Conservation (phyloP, 768 basidiomycete species). For the Leccinum disarticulatum region DNA sequence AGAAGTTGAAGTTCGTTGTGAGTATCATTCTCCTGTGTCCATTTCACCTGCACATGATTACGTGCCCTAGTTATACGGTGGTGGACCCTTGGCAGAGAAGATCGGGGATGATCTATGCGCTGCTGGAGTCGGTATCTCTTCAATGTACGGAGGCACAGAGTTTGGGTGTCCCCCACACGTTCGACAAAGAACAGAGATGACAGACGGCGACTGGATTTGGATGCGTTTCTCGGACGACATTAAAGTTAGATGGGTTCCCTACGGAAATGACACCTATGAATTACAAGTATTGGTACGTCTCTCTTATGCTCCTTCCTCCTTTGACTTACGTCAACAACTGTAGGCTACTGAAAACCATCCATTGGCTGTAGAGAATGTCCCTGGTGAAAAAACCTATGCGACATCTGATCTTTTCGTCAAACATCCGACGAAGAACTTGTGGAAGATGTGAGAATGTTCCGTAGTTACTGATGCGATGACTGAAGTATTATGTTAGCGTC, state of each 20-base stretch:
- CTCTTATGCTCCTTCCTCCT: not conserved
- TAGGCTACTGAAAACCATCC: conserved; percentile 6
- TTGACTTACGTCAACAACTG: not conserved
- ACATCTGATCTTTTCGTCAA: conserved; percentile 44
- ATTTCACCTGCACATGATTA: not conserved
- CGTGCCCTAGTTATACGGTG: conserved; percentile 6
- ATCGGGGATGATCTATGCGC: conserved; percentile 16
- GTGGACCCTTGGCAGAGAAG: conserved; percentile 16
- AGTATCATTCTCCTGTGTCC: not conserved
- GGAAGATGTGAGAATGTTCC: conserved; percentile 38
- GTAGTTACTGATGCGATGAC: not conserved
- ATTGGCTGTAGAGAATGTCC: conserved; percentile 31
- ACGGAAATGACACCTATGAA: conserved; percentile 36
- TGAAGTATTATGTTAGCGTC: conserved; percentile 26
- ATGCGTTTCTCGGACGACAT: conserved; percentile 7
- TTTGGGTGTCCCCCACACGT: conserved; percentile 11
- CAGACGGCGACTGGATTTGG: conserved; percentile 21
- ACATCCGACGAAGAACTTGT: conserved; percentile 44
- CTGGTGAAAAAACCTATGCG: conserved; percentile 35
- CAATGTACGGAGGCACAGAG: conserved; percentile 24
- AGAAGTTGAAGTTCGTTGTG: conserved; percentile 19
- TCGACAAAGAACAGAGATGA: conserved; percentile 2
- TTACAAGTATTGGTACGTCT: conserved; percentile 34
- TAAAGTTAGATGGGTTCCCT: conserved; percentile 32
- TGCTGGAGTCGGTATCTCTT: conserved; percentile 16